These are phyloP conservation scores for Rhynchosporium graminicola DNA, from an alignment of 2,329 filamentous ascomycete species.

Conservation along the genomic window DNA sequence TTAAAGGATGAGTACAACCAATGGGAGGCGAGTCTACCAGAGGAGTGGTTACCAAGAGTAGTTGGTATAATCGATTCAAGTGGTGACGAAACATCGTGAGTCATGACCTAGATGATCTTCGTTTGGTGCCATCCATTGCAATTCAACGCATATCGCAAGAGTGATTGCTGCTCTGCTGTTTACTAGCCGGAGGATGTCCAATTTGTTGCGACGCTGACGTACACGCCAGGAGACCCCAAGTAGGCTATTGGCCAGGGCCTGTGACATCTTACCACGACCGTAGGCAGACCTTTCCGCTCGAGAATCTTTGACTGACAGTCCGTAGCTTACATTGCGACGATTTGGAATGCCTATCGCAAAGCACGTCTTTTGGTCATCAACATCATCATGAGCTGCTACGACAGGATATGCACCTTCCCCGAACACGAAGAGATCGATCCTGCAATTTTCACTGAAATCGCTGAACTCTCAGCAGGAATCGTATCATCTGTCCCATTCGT, in stretches of 20 bases:
- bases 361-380: conserved; percentile 6
- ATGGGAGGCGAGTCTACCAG: neutral
- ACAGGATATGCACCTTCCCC: conserved; percentile 11
- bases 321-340: conserved; percentile 5
- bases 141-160: neutral
- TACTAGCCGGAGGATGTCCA: neutral
- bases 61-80: neutral
- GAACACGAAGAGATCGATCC: conserved; percentile 6
- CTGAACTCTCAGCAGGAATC: neutral
- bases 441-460: neutral
- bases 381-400: conserved; percentile 7
- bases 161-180: neutral
- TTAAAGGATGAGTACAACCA: conserved; percentile 3
- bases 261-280: conserved; percentile 6
- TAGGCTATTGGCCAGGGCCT: conserved; percentile 6
- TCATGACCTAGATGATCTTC: too few species aligned
- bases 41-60: conserved; percentile 1
- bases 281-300: neutral
- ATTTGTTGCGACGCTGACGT: neutral
- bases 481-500: neutral
- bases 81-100: neutral
- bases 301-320: neutral
- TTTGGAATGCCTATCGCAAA: conserved; percentile 12
- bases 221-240: neutral
- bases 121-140: too few species aligned